A percentile compares a stretch with the other conserved stretches of the same genome.
Evolutionary conservation across 2,329 filamentous ascomycete genomes (phyloP).

Genomic region (Pseudogymnoascus sp.): DNA sequence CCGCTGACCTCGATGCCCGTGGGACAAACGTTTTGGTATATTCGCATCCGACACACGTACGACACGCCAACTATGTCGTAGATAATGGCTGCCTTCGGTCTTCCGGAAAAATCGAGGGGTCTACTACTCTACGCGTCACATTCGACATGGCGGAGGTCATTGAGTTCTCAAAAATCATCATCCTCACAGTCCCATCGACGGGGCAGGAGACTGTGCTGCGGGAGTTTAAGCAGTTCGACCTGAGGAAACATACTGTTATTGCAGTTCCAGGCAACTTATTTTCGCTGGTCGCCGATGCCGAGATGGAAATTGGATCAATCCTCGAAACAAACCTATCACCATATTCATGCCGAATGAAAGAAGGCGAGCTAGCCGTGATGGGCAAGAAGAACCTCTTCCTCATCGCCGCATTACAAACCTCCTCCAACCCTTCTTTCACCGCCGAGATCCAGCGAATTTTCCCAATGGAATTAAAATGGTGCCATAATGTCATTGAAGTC

Average conservation of each 20-base stretch:
- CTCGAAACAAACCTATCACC: constrained; percentile 24
- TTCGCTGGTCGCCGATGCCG: constrained; percentile 17
- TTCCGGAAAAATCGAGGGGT: constrained; percentile 17
- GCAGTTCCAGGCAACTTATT: constrained; percentile 24
- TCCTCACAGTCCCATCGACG: constrained; percentile 17
- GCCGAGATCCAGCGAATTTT: constrained; percentile 17
- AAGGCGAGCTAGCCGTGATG: constrained; percentile 18
- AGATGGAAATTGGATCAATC: constrained; percentile 18
- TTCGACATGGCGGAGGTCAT: constrained; percentile 21
- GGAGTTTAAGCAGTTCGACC: background rate
- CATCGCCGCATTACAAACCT: constrained; percentile 5
- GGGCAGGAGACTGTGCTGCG: background rate
- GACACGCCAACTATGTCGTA: constrained; percentile 12
- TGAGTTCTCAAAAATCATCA: constrained; percentile 20
- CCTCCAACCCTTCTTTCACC: background rate
- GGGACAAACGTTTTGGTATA: constrained; percentile 20
- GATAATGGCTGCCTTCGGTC: constrained; percentile 11
- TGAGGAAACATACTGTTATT: constrained; percentile 16
- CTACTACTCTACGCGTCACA: constrained; percentile 12
- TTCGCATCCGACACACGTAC: constrained; percentile 19
- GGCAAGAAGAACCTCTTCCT: constrained; percentile 17
- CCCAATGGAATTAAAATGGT: constrained; percentile 23
- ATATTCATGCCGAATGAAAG: constrained; percentile 23
- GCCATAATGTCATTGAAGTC: constrained; percentile 24
- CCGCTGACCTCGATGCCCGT: constrained; percentile 10